phyloP scores from a whole-genome alignment of 768 basidiomycete species.

The Mrakia gelida region DNA sequence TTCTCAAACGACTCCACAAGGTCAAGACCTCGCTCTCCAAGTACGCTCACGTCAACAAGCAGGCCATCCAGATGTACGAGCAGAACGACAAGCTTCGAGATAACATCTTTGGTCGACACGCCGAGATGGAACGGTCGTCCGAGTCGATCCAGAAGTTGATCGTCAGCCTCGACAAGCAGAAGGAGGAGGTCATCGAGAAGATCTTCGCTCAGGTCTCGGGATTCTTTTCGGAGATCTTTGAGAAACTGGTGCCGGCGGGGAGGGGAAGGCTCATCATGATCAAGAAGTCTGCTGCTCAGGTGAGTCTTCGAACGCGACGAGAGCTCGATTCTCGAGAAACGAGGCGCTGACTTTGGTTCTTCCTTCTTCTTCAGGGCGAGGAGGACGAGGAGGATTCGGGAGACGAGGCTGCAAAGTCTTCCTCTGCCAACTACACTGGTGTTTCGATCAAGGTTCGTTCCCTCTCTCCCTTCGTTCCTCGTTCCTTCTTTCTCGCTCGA shows the following conservation, averaged over 20 bases:
- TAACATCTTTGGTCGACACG: conserved; percentile 74
- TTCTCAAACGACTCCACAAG: conserved; percentile 85
- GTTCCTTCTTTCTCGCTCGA: not conserved
- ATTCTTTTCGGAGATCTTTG: conserved; percentile 96
- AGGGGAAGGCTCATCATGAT: conserved; percentile 88
- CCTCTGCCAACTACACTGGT: conserved; percentile 90
- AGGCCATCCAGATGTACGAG: conserved; percentile 96
- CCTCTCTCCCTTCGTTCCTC: not conserved
- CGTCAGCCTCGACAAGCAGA: conserved; percentile 87
- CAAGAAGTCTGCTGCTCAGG: conserved; percentile 46
- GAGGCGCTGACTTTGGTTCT: not conserved
- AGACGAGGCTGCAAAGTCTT: conserved; percentile 33
- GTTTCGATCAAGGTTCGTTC: conserved; percentile 79
- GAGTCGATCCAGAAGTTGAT: conserved; percentile 82
- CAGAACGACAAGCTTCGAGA: conserved; percentile 98
- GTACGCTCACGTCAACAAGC: conserved; percentile 98
- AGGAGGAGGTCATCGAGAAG: conserved; percentile 96
- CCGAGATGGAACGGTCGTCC: conserved; percentile 86
- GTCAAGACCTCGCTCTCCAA: conserved; percentile 92
- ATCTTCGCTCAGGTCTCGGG: conserved; percentile 97
- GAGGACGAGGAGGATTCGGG: conserved; percentile 37
- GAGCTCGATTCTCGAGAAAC: not conserved
- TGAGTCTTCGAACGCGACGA: not conserved
- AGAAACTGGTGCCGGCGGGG: conserved; percentile 90
- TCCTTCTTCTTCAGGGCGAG: conserved; percentile 37